Evolutionary conservation across 1,139 yeast genomes (phyloP).

Genomic region (Debaryomyces robertsiae): DNA sequence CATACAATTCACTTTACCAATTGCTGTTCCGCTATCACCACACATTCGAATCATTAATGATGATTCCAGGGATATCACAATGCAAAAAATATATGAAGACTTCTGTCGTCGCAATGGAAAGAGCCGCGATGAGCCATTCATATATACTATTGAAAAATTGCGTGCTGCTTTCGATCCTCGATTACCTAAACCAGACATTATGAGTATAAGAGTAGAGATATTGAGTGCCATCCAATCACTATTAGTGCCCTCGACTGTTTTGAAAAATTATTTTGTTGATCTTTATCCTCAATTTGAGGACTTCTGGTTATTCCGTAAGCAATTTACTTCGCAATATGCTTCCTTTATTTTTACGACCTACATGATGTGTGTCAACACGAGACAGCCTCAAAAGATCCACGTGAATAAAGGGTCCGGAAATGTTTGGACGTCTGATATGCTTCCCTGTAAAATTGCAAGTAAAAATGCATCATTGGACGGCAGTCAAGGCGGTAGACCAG

Average conservation of each 20-base stretch:
- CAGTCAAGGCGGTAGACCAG: slow-evolving; percentile 57
- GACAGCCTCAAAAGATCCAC: slow-evolving; percentile 93
- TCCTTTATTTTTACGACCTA: slow-evolving; percentile 90
- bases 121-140: slow-evolving; percentile 87
- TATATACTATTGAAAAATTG: slow-evolving; percentile 81
- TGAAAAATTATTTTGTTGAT: slow-evolving; percentile 66
- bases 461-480: slow-evolving; percentile 62
- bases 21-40: slow-evolving; percentile 92
- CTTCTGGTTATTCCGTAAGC: slow-evolving; percentile 96
- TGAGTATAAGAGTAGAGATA: slow-evolving; percentile 88
- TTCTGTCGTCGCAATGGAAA: slow-evolving; percentile 75
- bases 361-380: slow-evolving; percentile 89
- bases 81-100: slow-evolving; percentile 88
- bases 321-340: slow-evolving; percentile 95
- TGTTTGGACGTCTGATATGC: slow-evolving; percentile 94
- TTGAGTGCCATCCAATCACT: slow-evolving; percentile 85
- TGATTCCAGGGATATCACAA: slow-evolving; percentile 71
- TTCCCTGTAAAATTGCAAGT: slow-evolving; percentile 79
- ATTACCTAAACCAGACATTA: slow-evolving; percentile 87
- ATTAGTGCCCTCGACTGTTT: slow-evolving; percentile 81
- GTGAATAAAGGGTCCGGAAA: slow-evolving; percentile 81
- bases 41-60: slow-evolving; percentile 92
- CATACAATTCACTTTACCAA: slow-evolving; percentile 83
- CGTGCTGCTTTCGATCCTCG: slow-evolving; percentile 94
- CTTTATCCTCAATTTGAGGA: slow-evolving; percentile 83